Percentiles rank a stretch among this genome's conserved stretches.
These are phyloP conservation scores for Termitomyces sp. DNA, from an alignment of 768 basidiomycete genomes.

Conservation along the genomic window DNA sequence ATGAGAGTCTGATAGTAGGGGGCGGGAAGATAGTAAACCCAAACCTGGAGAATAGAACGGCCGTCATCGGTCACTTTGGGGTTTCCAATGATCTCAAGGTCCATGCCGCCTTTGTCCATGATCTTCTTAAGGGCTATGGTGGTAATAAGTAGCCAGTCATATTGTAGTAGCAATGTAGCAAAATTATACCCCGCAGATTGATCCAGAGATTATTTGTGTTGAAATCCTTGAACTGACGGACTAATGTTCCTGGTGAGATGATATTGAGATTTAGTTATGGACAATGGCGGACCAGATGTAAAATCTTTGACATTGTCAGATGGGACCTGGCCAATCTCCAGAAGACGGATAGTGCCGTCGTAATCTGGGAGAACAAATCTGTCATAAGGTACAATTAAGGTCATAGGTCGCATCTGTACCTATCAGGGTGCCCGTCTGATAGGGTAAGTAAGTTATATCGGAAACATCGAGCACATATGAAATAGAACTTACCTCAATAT, in stretches of 20 bases:
- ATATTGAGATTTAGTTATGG: background rate
- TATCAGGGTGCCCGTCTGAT: conserved; percentile 69
- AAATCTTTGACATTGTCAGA: conserved; percentile 81
- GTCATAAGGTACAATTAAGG: background rate
- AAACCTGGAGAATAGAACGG: conserved; percentile 62
- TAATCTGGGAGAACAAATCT: conserved; percentile 40
- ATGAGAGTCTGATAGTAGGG: background rate
- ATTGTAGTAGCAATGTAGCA: too few relatives aligned
- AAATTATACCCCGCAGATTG: conserved; percentile 15
- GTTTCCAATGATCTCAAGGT: conserved; percentile 81
- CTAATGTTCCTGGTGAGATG: conserved; percentile 16
- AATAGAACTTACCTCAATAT: conserved; percentile 34
- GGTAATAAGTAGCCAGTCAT: background rate
- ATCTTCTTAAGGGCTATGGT: conserved; percentile 66
- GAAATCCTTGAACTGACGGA: conserved; percentile 81
- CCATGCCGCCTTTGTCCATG: conserved; percentile 64
- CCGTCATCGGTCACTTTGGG: conserved; percentile 68
- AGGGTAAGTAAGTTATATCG: background rate
- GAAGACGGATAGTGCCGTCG: conserved; percentile 68
- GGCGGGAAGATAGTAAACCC: background rate
- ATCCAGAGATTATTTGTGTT: conserved; percentile 72
- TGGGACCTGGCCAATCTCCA: conserved; percentile 85
- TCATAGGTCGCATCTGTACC: conserved; percentile 19
- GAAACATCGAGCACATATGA: conserved; percentile 21
- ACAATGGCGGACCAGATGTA: conserved; percentile 47